phyloP scores from a whole-genome alignment of 495 filamentous ascomycete species.

The Chlorociboria aeruginascens region DNA sequence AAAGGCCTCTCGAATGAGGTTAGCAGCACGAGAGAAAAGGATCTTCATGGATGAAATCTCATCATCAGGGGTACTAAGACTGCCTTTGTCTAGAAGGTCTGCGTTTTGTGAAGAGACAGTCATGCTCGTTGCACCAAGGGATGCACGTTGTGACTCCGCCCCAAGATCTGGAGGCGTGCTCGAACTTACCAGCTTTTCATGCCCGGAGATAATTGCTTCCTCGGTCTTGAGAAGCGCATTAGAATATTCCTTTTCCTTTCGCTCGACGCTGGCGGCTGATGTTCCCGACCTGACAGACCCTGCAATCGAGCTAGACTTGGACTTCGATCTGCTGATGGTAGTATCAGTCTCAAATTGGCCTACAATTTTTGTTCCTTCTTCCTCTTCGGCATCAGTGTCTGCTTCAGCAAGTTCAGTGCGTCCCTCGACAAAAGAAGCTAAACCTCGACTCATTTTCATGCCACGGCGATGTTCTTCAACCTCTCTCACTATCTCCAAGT shows the following conservation, averaged over 20 bases:
- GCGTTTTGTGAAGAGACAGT: not conserved
- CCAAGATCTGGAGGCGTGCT: conserved; percentile 1
- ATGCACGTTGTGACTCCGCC: not conserved
- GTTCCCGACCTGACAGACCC: not conserved
- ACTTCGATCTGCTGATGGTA: conserved; percentile 3
- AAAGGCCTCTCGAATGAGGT: conserved; percentile 44
- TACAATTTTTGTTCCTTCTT: conserved; percentile 14
- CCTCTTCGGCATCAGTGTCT: conserved; percentile 9
- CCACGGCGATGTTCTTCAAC: conserved; percentile 45
- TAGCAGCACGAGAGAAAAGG: conserved; percentile 42
- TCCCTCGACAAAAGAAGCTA: conserved; percentile 53
- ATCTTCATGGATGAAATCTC: conserved; percentile 10
- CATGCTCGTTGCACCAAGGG: conserved; percentile 4
- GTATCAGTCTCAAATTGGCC: conserved; percentile 15
- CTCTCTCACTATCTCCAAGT: conserved; percentile 46
- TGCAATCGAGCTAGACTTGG: not conserved
- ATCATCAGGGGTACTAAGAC: not conserved
- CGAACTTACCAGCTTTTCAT: not conserved
- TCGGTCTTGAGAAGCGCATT: conserved; percentile 5
- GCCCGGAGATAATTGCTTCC: conserved; percentile 4
- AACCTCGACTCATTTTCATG: conserved; percentile 45
- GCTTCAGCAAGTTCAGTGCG: conserved; percentile 20
- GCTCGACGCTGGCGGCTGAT: conserved; percentile 6
- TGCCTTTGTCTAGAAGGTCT: not conserved
- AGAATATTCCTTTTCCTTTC: conserved; percentile 10